Evolutionary conservation across 2,329 filamentous ascomycete genomes (phyloP), one percentile per base, ranked within the genome.

Genomic region (Didymella exigua): DNA sequence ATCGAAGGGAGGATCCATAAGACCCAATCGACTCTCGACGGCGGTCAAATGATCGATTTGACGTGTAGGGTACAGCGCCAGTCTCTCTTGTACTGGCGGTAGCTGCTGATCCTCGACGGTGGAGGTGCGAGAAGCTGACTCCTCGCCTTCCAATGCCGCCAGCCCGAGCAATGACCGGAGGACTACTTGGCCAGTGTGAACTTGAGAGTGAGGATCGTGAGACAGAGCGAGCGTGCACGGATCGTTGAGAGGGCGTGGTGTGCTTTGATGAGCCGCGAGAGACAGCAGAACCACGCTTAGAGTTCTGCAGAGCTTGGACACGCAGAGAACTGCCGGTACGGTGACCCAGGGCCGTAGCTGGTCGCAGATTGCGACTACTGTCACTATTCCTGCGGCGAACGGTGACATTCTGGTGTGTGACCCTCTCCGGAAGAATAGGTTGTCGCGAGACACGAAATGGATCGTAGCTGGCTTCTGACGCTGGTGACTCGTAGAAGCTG

Each of bases 361-460:
- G 69, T 41, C 73, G 75, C 13, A 66, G 59, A 26, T 71, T 76
- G 18, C 71, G 75, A 36, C 66, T 73, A 30, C 65, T 61, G 34
- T 62, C 66, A 44, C 66, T 73, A 56, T 70, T 60, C 52, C 70
- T 76, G 44, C 86, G 84, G 66, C 91, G 88, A 42, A 95, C 81
- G 0, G 85, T 86, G 46, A 92, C 84, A 63, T 86, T 89, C 26
- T 87, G 82, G 64, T 86, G 86, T 56, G 86, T 83, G 14, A 54
- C 14, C 7, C 79, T 81, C 45, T 79, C 76, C 2, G 69, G 68
- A 33, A 73, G 48, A 21, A 83, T 76, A 19, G 79, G 77, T 50
- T 82, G 77, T 60, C 83, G 81, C 2, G 89, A 91, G 4, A 89
- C 86, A 66, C 90, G 85, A 72, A 89, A 96, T 0, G 92, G 91